Percentiles rank a stretch among this genome's conserved stretches.
phyloP scores from a whole-genome alignment of 2,329 filamentous ascomycete species.

The Dothidotthia symphoricarpi region DNA sequence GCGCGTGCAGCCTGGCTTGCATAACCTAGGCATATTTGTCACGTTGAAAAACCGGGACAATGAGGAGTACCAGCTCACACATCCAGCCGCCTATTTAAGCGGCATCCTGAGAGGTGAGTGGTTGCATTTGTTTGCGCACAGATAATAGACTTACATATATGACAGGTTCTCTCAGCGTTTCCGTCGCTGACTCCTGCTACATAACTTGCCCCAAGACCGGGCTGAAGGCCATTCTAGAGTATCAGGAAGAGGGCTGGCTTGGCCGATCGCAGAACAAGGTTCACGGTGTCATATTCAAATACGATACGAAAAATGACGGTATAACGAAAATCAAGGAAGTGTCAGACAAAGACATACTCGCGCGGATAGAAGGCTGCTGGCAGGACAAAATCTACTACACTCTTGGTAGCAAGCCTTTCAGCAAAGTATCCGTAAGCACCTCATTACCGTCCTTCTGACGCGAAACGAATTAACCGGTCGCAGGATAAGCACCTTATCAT shows the following conservation, averaged over 20 bases:
- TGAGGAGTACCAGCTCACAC: constrained; percentile 92
- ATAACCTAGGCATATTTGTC: constrained; percentile 96
- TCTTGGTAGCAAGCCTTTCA: constrained; percentile 46
- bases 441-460: constrained; percentile 6
- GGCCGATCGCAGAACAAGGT: constrained; percentile 89
- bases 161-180: constrained; percentile 73
- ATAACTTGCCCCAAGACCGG: constrained; percentile 86
- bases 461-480: not conserved
- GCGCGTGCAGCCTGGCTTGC: constrained; percentile 84
- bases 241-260: constrained; percentile 92
- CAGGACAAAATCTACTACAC: constrained; percentile 67
- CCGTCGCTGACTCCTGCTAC: constrained; percentile 85
- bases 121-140: too few species aligned
- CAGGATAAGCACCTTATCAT: constrained; percentile 69
- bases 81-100: constrained; percentile 89
- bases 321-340: constrained; percentile 81
- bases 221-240: constrained; percentile 88
- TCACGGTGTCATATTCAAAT: constrained; percentile 85
- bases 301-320: constrained; percentile 82
- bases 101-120: constrained; percentile 69
- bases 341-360: constrained; percentile 77
- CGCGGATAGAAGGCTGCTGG: constrained; percentile 82
- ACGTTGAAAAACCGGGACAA: constrained; percentile 74
- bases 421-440: constrained; percentile 58
- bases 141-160: constrained; percentile 9